Conservation (phyloP, 768 basidiomycete species). For the Sporobolomyces phaffii region DNA sequence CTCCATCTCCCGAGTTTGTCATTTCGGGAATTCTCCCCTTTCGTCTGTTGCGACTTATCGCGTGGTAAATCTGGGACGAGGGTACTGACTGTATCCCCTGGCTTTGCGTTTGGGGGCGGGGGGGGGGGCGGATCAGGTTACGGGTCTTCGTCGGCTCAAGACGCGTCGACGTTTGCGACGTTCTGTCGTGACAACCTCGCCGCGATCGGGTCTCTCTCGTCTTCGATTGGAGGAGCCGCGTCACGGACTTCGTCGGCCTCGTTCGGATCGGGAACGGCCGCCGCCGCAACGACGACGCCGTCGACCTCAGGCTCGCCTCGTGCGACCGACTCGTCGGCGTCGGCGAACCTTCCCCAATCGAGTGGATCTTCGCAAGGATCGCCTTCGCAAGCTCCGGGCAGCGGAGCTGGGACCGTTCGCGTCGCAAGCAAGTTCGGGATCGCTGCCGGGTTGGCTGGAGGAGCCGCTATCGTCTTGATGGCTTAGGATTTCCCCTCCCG, state of each 20-base stretch:
- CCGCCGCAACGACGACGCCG: background rate
- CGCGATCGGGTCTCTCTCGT: background rate
- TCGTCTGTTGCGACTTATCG: no score
- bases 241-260: background rate
- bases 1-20: no score
- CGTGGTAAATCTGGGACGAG: no score
- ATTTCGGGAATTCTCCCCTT: no score
- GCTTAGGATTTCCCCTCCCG: background rate
- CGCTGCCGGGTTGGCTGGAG: background rate
- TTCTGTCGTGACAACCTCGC: background rate
- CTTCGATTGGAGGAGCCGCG: background rate
- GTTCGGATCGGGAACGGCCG: background rate
- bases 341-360: background rate
- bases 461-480: background rate
- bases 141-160: background rate
- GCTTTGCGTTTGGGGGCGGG: no score
- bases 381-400: background rate
- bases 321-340: background rate
- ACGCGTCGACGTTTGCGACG: background rate
- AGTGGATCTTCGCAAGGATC: background rate
- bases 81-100: no score
- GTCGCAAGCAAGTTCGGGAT: background rate
- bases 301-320: background rate
- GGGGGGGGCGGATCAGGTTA: background rate
- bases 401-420: background rate